These are phyloP conservation scores for Cladosporium cucumerinum DNA, from an alignment of 2,329 filamentous ascomycete genomes.

Conservation along the genomic window DNA sequence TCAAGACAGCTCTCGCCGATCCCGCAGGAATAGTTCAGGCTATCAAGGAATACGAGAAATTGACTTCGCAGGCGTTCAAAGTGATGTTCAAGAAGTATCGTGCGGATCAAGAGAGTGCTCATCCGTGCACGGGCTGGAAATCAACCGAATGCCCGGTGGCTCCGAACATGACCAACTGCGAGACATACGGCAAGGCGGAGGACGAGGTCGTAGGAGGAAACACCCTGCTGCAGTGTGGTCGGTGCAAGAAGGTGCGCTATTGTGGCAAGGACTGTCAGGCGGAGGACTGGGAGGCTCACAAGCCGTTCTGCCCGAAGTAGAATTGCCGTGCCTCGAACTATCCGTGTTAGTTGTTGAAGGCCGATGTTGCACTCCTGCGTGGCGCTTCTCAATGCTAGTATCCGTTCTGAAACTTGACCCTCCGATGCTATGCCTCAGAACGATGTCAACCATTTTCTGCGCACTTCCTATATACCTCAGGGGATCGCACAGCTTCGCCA, in stretches of 20 bases:
- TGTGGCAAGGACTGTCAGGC: conserved; percentile 15
- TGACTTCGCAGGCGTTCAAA: conserved; percentile 15
- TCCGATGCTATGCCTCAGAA: no score
- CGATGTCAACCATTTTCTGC: no score
- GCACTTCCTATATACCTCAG: no score
- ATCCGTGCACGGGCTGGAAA: conserved; percentile 10
- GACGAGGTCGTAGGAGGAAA: neutral
- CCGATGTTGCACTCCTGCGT: no score
- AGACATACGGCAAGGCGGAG: conserved; percentile 10
- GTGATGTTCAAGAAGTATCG: conserved; percentile 14
- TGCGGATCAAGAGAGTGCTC: conserved; percentile 5
- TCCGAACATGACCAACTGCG: neutral
- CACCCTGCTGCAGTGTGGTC: conserved; percentile 5
- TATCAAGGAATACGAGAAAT: conserved; percentile 8
- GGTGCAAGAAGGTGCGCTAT: conserved; percentile 17
- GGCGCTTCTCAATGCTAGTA: no score
- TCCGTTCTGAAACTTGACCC: no score
- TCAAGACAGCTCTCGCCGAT: conserved; percentile 8
- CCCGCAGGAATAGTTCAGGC: neutral
- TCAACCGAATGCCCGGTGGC: conserved; percentile 9
- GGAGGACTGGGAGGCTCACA: conserved; percentile 18
- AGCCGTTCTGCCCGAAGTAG: conserved; percentile 15
- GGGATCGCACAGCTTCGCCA: no score
- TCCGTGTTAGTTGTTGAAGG: no score
- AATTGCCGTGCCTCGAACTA: neutral